These are phyloP conservation scores for Candida sp. DNA, from an alignment of 1,139 yeast genomes.

Conservation along the genomic window DNA sequence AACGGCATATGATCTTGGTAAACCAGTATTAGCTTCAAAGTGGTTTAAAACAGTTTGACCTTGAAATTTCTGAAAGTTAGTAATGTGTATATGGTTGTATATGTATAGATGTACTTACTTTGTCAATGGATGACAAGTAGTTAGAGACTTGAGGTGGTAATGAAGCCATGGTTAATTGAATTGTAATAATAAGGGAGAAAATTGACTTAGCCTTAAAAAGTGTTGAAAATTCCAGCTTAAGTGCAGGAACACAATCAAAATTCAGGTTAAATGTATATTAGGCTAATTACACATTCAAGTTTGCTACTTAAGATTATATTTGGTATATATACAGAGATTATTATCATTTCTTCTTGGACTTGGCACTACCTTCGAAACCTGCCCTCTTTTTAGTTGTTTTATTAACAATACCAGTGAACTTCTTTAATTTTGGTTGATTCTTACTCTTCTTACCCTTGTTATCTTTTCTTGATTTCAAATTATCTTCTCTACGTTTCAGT, in stretches of 20 bases:
- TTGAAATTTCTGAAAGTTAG: conserved; percentile 15
- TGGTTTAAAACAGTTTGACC: conserved; percentile 36
- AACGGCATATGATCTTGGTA: conserved; percentile 88
- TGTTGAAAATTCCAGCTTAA: background rate
- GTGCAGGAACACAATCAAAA: background rate
- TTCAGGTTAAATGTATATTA: background rate
- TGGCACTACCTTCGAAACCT: conserved; percentile 56
- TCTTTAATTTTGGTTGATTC: conserved; percentile 65
- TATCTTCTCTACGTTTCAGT: conserved; percentile 85
- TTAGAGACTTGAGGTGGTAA: conserved; percentile 23
- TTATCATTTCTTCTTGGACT: conserved; percentile 27
- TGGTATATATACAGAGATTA: conserved; percentile 1
- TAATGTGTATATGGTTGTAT: background rate
- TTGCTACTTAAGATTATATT: too few relatives aligned
- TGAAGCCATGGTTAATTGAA: conserved; percentile 16
- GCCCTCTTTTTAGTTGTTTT: conserved; percentile 48
- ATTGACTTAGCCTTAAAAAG: too few relatives aligned
- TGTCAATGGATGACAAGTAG: conserved; percentile 25
- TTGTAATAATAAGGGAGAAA: background rate
- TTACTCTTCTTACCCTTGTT: conserved; percentile 73
- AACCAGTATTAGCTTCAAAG: conserved; percentile 63
- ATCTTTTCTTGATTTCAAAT: conserved; percentile 75
- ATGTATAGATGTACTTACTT: conserved; percentile 18
- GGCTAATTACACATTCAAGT: background rate
- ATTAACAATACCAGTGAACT: conserved; percentile 57